Evolutionary conservation across 1,284 basidiomycete species (phyloP).

Genomic region (Trametes hirsuta): DNA sequence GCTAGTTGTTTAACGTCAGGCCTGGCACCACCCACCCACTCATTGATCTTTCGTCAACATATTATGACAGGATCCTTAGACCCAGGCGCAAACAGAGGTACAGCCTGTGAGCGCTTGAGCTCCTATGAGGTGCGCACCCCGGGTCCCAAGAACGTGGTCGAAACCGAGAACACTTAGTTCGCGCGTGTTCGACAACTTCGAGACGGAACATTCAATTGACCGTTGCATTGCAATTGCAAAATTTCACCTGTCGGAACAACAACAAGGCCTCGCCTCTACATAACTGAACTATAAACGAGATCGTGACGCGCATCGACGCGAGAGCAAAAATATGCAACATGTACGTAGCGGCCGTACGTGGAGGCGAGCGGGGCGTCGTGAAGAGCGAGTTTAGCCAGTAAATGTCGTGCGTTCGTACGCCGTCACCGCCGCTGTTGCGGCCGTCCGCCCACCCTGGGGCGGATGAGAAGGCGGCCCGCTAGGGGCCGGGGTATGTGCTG

Average conservation of each 20-base stretch:
- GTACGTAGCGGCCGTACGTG: background rate
- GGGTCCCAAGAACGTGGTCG: too few species aligned
- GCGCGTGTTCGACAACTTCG: too few species aligned
- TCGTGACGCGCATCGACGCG: background rate
- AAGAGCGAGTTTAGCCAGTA: slow-evolving; percentile 13
- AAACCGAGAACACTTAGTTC: too few species aligned
- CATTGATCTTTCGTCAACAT: too few species aligned
- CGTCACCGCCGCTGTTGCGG: slow-evolving; percentile 1
- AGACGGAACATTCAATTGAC: background rate
- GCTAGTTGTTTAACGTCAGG: too few species aligned
- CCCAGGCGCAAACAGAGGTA: too few species aligned
- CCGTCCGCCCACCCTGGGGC: slow-evolving; percentile 11
- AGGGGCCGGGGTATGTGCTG: slow-evolving; percentile 2
- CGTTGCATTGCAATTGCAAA: background rate
- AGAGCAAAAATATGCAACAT: background rate
- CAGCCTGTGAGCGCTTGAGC: too few species aligned
- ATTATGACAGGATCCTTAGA: too few species aligned
- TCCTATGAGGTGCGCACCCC: too few species aligned
- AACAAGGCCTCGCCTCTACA: background rate
- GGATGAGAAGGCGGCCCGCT: slow-evolving; percentile 6
- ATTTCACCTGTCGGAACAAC: background rate
- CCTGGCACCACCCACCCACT: too few species aligned
- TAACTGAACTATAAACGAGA: background rate
- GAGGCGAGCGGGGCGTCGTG: background rate
- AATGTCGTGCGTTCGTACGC: slow-evolving; percentile 3